phyloP scores from a whole-genome alignment of 2,329 filamentous ascomycete genomes.

The Fusarium domesticum region DNA sequence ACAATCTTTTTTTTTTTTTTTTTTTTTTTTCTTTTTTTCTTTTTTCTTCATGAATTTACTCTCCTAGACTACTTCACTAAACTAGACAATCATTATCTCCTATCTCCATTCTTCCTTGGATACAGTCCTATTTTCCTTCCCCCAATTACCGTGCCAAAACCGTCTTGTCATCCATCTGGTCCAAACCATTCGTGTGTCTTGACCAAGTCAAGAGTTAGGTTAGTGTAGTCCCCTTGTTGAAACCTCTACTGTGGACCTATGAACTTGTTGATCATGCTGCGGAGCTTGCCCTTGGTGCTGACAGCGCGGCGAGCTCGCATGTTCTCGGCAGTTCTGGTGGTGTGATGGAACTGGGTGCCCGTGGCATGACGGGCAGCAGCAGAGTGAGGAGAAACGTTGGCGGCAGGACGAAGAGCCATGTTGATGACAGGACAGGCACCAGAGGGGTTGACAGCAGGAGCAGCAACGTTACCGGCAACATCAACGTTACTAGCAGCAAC shows the following conservation, averaged over 20 bases:
- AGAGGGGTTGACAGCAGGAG: too few species aligned
- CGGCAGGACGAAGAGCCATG: not conserved
- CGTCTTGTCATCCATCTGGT: not conserved
- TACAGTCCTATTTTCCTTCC: not conserved
- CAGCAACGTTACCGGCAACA: not conserved
- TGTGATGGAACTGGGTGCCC: too few species aligned
- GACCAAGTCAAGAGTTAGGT: not conserved
- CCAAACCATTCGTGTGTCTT: not conserved
- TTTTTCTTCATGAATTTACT: too few species aligned
- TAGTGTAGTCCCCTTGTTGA: not conserved
- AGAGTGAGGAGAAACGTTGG: too few species aligned
- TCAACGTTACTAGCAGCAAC: not conserved
- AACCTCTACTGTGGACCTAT: not conserved
- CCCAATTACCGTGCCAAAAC: not conserved
- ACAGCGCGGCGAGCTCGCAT: not conserved
- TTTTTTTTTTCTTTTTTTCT: too few species aligned
- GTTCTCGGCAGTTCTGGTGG: too few species aligned
- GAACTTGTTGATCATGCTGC: not conserved
- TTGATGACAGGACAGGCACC: too few species aligned
- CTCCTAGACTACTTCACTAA: too few species aligned
- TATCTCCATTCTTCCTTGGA: not conserved
- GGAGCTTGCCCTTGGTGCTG: not conserved
- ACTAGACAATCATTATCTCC: too few species aligned
- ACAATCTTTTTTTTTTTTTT: too few species aligned
- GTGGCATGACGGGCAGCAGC: too few species aligned